A percentile compares a stretch with the other conserved stretches of the same genome.
These are phyloP conservation scores for Pulveroboletus sp. DNA, from an alignment of 768 basidiomycete genomes.

Conservation along the genomic window DNA sequence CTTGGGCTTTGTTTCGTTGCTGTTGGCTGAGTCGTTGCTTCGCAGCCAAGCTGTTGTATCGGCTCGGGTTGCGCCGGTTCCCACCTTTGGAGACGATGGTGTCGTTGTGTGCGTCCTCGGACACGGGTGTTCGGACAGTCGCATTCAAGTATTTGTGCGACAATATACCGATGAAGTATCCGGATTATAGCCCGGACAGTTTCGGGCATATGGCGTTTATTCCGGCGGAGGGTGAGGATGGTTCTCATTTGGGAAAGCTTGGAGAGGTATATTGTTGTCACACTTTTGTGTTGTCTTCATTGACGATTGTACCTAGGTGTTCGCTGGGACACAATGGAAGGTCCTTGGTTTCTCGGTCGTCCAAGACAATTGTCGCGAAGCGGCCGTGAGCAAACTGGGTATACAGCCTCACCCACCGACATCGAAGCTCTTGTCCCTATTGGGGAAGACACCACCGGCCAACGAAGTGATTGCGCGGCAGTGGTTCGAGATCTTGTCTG, in stretches of 20 bases:
- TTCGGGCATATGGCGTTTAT: constrained; percentile 71
- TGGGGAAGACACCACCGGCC: constrained; percentile 59
- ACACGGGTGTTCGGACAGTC: constrained; percentile 46
- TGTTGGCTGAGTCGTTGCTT: background rate
- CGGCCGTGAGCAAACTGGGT: constrained; percentile 61
- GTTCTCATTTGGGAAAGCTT: constrained; percentile 56
- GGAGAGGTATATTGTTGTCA: constrained; percentile 47
- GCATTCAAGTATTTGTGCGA: constrained; percentile 85
- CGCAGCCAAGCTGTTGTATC: constrained; percentile 76
- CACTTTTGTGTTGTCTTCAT: background rate
- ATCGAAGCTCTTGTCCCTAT: constrained; percentile 51
- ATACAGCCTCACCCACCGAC: constrained; percentile 70
- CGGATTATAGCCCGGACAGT: constrained; percentile 51
- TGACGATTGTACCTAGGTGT: constrained; percentile 52
- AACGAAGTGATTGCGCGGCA: constrained; percentile 51
- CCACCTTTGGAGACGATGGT: constrained; percentile 70
- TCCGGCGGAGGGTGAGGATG: constrained; percentile 60
- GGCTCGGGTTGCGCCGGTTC: constrained; percentile 62
- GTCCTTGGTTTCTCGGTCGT: constrained; percentile 75
- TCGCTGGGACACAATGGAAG: constrained; percentile 63
- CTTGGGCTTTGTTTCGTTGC: background rate
- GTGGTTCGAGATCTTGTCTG: constrained; percentile 70
- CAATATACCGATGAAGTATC: constrained; percentile 61
- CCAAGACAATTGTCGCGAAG: constrained; percentile 47
- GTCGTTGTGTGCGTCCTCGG: constrained; percentile 59